Base-by-base conservation (phyloP, 2,329 filamentous ascomycete species). In the Sporothrix pseudoabietina region DNA sequence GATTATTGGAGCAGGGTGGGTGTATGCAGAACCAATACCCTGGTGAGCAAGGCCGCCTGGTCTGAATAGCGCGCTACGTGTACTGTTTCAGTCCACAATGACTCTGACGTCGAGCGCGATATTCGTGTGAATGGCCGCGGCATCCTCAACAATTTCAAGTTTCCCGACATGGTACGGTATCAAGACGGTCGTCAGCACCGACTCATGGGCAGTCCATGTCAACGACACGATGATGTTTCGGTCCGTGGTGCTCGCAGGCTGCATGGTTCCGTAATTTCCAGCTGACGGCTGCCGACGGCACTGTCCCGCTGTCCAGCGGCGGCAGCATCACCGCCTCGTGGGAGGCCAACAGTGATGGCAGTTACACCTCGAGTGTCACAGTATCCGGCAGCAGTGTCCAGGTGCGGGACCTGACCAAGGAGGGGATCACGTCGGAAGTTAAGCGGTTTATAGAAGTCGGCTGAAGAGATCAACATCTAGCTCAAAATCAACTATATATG, bases 131-230 rank as follows among this genome's bases (percentile, higher is more conserved):
- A 83, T n/a, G 52, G 32, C 14, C 77, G 79, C 8, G 85, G 85
- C 3, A 82, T 85, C 35, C 78, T 87, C 65, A 86, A 85, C 74
- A 84, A 86, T 66, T 85, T 83, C 80, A 82, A 82, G 66, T 86
- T 83, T 83, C 85, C 49, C 66, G 69, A 72, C 44, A 72, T 57
- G 54, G 54, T 57, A 57, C 54, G 22, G 54, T 22, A 57, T 57
- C 54, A 57, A 57, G 54, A 57, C 54, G 1, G 54, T 57, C 3
- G 54, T 57, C n/a, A 57, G n/a, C 1, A 8, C 54, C 6, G 54
- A 57, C 54, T n/a, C 26, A 10, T 57, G 54, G 54, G 54, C 54
- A 4, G 54, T 57, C 10, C 32, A 57, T 32, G 22, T 57, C 22
- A 57, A 32, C 22, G 54, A 57, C 54, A 57, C 54, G 54, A 9